Evolutionary conservation across 495 filamentous ascomycete genomes (phyloP), one percentile per base, ranked within the genome.

Genomic region (Baudoinia panamericana): DNA sequence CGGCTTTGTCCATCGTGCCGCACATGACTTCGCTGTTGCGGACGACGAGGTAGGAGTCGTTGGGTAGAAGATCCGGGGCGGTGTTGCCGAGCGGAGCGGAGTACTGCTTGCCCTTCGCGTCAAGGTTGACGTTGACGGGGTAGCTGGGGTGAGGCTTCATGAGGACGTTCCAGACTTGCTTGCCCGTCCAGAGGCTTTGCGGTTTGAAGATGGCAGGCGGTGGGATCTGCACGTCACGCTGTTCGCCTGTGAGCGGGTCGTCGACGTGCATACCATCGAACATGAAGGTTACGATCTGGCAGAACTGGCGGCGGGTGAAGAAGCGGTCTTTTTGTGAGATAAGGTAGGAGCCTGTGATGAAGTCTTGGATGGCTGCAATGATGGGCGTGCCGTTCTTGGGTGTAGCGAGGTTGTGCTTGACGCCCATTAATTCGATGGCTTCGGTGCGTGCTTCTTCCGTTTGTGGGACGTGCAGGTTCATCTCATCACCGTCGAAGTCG

Each of bases 401-500:
- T 0, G 90, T 97, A 10, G 76, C 80, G 32, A 97, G 61, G 56
- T 97, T 97, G 64, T 96, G 75, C 61, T 95, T 93, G 2, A 97
- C 90, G 33, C 92, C 92, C 92, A 97, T 97, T 29, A 97, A 62
- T 55, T 86, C 82, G 60, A 93, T 90, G 0, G 90, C 90, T 56
- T 97, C 90, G 6, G 87, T 80, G 35, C 92, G 74, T 10, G 90
- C 90, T 63, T 97, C 90, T 63, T 96, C 90, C 2, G 92, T 97
- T 57, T 97, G 90, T 12, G 90, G 90, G 4, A 97, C 86, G 61
- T 97, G 90, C 46, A 97, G 60, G 53, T 97, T 97, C 90, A 97
- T 97, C 60, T 97, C 90, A 48, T 97, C 90, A 50, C 90, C 90
- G 52, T 97, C 90, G 56, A 97, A 97, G 76, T 97, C 90, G 30